phyloP scores from a whole-genome alignment of 2,329 filamentous ascomycete species.

The Zalaria sp. region DNA sequence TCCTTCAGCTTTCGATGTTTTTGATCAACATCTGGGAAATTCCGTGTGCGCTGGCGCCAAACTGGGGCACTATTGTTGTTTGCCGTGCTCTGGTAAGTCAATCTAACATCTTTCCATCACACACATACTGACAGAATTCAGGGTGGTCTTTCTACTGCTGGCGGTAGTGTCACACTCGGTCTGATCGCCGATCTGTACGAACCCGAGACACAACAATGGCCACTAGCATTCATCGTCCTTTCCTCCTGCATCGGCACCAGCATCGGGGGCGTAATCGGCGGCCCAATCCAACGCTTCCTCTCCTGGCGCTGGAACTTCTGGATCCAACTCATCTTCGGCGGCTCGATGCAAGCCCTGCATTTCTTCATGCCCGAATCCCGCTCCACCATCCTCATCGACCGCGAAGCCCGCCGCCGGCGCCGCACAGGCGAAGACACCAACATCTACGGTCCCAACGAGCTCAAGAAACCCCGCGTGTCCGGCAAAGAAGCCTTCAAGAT shows the following conservation, averaged over 20 bases:
- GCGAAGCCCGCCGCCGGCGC: constrained; percentile 64
- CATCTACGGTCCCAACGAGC: constrained; percentile 60
- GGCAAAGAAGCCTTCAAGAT: constrained; percentile 30
- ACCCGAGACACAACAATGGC: constrained; percentile 42
- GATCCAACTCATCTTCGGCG: constrained; percentile 73
- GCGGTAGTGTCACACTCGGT: constrained; percentile 49
- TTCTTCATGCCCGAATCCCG: constrained; percentile 62
- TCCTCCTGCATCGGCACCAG: constrained; percentile 7
- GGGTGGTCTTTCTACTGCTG: constrained; percentile 36
- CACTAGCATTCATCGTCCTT: constrained; percentile 35
- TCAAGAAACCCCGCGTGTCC: constrained; percentile 27
- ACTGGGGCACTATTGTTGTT: constrained; percentile 27
- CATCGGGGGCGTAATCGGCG: constrained; percentile 6
- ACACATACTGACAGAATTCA: constrained; percentile 20
- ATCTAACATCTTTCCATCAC: constrained; percentile 14
- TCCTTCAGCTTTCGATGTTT: constrained; percentile 58
- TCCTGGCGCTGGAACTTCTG: constrained; percentile 70
- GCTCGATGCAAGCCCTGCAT: constrained; percentile 45
- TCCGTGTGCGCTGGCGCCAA: constrained; percentile 33
- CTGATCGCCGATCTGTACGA: constrained; percentile 51
- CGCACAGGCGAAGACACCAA: constrained; percentile 33
- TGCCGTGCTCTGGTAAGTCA: constrained; percentile 37
- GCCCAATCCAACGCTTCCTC: constrained; percentile 19
- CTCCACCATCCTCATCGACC: constrained; percentile 63
- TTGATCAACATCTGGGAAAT: constrained; percentile 68